Conservation (phyloP, 2,329 filamentous ascomycete species). For the Beauveria asiatica region DNA sequence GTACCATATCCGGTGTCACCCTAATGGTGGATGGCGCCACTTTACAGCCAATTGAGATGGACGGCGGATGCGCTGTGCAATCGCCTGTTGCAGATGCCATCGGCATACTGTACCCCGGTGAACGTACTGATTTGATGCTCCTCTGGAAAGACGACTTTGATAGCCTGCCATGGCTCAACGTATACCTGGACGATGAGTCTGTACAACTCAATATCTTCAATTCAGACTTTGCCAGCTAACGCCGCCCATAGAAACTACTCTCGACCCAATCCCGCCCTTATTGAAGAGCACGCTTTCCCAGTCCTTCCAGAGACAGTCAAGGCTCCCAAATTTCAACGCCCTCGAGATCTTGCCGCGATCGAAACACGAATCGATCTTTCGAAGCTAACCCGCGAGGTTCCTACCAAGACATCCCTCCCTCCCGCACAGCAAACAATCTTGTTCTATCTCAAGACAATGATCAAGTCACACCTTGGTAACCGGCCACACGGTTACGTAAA, state of each 20-base stretch:
- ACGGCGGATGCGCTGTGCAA: slow-evolving; percentile 16
- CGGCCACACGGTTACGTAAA: slow-evolving; percentile 20
- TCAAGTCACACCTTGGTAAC: slow-evolving; percentile 16
- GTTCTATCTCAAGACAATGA: slow-evolving; percentile 19
- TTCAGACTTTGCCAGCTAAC: background rate
- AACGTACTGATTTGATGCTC: slow-evolving; percentile 17
- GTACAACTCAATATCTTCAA: background rate
- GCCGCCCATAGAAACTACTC: slow-evolving; percentile 15
- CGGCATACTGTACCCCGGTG: slow-evolving; percentile 20
- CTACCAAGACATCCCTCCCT: background rate
- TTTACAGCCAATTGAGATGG: slow-evolving; percentile 16
- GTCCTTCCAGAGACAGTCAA: background rate
- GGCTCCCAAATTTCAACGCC: background rate
- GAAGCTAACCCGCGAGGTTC: background rate
- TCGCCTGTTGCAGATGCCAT: slow-evolving; percentile 12
- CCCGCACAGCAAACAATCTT: slow-evolving; percentile 16
- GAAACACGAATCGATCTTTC: background rate
- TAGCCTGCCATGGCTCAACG: slow-evolving; percentile 14
- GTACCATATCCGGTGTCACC: slow-evolving; percentile 17
- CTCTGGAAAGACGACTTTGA: slow-evolving; percentile 12
- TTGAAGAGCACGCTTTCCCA: slow-evolving; percentile 8
- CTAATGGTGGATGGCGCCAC: slow-evolving; percentile 16
- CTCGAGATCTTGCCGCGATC: background rate
- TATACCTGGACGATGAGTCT: slow-evolving; percentile 21
- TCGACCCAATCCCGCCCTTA: slow-evolving; percentile 15